phyloP scores from a whole-genome alignment of 345 rosid species.

The Eucalyptus leucophloia region DNA sequence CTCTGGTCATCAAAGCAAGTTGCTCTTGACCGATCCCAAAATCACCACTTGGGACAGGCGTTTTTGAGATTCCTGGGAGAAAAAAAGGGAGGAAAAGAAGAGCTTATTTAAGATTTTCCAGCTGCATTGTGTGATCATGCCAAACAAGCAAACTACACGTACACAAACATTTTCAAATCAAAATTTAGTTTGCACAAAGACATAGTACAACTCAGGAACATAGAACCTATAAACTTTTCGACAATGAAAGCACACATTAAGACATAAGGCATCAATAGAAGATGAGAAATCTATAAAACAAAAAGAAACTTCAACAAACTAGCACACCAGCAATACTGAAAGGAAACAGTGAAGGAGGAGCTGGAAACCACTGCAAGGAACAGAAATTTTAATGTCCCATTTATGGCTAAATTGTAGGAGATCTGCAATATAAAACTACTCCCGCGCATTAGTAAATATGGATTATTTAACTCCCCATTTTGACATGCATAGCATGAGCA shows the following conservation, averaged over 20 bases:
- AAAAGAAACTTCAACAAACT: not conserved
- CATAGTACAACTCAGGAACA: not conserved
- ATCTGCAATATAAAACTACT: not conserved
- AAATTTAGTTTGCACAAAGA: not conserved
- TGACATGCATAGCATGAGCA: not conserved
- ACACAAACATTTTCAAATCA: not conserved
- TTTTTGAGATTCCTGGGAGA: slow-evolving; percentile 16
- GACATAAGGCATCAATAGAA: too few relatives aligned
- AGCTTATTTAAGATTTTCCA: not conserved
- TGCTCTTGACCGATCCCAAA: slow-evolving; percentile 62
- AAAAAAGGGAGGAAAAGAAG: not conserved
- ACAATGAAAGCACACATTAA: not conserved
- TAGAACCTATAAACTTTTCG: not conserved
- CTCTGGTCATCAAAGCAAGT: slow-evolving; percentile 67
- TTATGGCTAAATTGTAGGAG: not conserved
- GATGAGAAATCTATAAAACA: too few relatives aligned
- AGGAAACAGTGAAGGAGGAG: not conserved
- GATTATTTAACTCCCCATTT: not conserved
- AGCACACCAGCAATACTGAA: not conserved
- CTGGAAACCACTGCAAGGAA: not conserved
- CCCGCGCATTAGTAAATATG: not conserved
- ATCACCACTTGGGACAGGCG: slow-evolving; percentile 31
- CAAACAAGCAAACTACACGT: not conserved
- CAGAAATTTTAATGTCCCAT: not conserved
- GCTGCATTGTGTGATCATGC: not conserved